phyloP scores from a whole-genome alignment of 2,329 filamentous ascomycete species.

The Exophiala mesophila region DNA sequence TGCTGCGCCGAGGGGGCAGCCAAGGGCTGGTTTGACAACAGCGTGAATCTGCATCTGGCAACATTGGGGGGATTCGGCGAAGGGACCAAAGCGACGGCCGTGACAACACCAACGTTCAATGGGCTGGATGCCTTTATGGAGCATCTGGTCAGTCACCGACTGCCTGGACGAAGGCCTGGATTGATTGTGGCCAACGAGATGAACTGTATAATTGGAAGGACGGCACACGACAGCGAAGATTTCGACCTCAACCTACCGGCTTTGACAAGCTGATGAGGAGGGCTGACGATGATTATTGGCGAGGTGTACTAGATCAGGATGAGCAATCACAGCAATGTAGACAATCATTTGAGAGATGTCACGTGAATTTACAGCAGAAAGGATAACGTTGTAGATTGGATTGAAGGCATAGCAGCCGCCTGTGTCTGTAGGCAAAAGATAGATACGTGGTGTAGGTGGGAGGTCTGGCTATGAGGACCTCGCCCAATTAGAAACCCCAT shows the following conservation, averaged over 20 bases:
- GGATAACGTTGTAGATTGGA: too few relatives aligned
- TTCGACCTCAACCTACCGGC: conserved; percentile 46
- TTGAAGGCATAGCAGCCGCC: too few relatives aligned
- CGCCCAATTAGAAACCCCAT: too few relatives aligned
- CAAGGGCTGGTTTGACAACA: conserved; percentile 19
- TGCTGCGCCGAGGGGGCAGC: conserved; percentile 38
- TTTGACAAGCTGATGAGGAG: neutral
- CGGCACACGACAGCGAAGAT: conserved; percentile 37
- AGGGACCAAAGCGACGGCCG: conserved; percentile 5
- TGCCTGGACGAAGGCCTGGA: conserved; percentile 27
- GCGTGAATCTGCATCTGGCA: conserved; percentile 9
- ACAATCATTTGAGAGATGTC: too few relatives aligned
- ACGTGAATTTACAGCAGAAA: too few relatives aligned
- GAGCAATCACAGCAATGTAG: too few relatives aligned
- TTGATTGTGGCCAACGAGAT: conserved; percentile 38
- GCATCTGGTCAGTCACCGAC: conserved; percentile 38
- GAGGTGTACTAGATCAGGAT: too few relatives aligned
- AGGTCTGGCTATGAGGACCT: too few relatives aligned
- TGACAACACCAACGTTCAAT: conserved; percentile 32
- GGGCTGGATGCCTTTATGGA: conserved; percentile 40
- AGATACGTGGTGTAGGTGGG: too few relatives aligned
- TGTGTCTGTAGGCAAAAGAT: too few relatives aligned
- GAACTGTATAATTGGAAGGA: conserved; percentile 38
- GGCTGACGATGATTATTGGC: too few relatives aligned
- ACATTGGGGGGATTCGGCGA: conserved; percentile 9